A percentile compares a stretch with the other conserved stretches of the same genome.
Evolutionary conservation across 78 protist species (phyloP).

Genomic region (Speleostelium caveatum): DNA sequence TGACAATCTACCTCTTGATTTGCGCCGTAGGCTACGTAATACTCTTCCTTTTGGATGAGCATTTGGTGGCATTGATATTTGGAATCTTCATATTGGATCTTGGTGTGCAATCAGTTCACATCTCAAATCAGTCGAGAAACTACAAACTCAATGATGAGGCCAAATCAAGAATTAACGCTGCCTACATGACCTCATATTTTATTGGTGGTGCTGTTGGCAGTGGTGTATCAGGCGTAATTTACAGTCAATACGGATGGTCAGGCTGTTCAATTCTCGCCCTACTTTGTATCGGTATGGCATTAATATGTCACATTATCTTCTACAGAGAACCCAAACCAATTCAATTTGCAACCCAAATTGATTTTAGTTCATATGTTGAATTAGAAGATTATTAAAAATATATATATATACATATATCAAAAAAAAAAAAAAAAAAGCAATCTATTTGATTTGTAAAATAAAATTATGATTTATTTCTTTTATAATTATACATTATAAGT

Average conservation of each 20-base stretch:
- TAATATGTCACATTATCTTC: constrained; percentile 22
- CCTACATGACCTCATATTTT: constrained; percentile 58
- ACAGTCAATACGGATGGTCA: neutral
- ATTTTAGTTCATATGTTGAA: too few species aligned
- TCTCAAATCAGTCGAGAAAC: constrained; percentile 50
- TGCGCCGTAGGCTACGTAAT: constrained; percentile 16
- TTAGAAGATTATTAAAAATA: too few species aligned
- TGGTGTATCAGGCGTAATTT: constrained; percentile 30
- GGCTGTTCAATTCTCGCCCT: constrained; percentile 24
- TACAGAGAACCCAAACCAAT: too few species aligned
- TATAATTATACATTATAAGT: too few species aligned
- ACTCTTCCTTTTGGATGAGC: constrained; percentile 13
- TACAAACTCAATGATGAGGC: neutral
- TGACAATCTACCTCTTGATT: neutral
- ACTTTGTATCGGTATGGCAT: constrained; percentile 19
- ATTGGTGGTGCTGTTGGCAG: constrained; percentile 60
- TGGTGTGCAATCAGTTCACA: constrained; percentile 61
- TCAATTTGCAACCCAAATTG: too few species aligned
- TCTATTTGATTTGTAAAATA: too few species aligned
- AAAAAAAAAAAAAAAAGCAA: too few species aligned
- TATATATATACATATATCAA: too few species aligned
- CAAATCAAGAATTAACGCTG: constrained; percentile 22
- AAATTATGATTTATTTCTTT: too few species aligned
- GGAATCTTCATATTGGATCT: constrained; percentile 62
- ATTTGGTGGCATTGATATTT: constrained; percentile 28